Evolutionary conservation across 208 protist species (phyloP), one percentile per base, ranked within the genome.

Genomic region (Naegleria fowleri): DNA sequence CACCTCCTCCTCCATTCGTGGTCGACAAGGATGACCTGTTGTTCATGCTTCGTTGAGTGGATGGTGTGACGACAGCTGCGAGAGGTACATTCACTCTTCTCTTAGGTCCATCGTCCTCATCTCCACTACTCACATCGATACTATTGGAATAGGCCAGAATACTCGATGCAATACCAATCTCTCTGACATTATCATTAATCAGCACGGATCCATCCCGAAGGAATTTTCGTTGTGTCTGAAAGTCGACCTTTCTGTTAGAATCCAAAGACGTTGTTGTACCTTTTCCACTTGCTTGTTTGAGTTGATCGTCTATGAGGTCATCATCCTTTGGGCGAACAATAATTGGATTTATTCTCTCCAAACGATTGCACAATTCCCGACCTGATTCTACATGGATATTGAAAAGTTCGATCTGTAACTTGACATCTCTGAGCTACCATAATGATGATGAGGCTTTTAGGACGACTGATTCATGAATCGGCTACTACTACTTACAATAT

Each of bases 341-440:
- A 9, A 87, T 41, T 87, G 83, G 83, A 16, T 87, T 33, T n/a
- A 87, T 29, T 51, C 40, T 52, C 43, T 87, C 83, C 41, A 87
- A 51, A 51, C 33, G 15, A 29, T 51, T 87, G 19, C 83, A 87
- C 9, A 87, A 51, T 9, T 87, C 40, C 15, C 83, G 40, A n/a
- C 83, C 83, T 16, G 29, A 40, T 36, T 87, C 83, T 5, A 87
- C 11, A 52, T 87, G 83, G 6, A 87, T 29, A 39, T 87, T 22
- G 83, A 87, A 87, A 40, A 87, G 83, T 87, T 87, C 83, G 11
- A 87, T 87, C 43, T 87, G 83, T 52, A 87, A 38, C 43, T 87
- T 87, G 40, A 87, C 40, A 38, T 87, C 83, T 51, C 83, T 0
- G 5, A 87, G 83, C 36, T 22, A n/a, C n/a, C n/a, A n/a, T n/a